A percentile compares a stretch with the other conserved stretches of the same genome.
These are phyloP conservation scores for Chlorella sp. DNA, from an alignment of 139 green algal species.

Conservation along the genomic window DNA sequence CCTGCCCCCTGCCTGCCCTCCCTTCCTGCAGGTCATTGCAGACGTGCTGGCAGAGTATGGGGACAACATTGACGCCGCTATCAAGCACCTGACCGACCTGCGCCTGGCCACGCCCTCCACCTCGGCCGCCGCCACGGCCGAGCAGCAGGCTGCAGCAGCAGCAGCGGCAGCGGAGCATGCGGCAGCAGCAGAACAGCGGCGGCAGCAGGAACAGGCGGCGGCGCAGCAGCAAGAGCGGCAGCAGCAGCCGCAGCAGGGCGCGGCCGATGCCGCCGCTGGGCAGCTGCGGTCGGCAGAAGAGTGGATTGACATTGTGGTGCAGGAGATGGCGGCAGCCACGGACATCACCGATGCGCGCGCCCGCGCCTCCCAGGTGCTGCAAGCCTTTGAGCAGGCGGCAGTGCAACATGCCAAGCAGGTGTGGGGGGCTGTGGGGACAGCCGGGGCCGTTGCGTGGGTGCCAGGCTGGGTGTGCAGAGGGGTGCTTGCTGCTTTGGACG, in stretches of 20 bases:
- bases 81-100: slow-evolving; percentile 75
- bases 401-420: slow-evolving; percentile 30
- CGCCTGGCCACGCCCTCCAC: slow-evolving; percentile 42
- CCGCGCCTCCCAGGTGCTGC: slow-evolving; percentile 68
- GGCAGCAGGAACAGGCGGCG: neutral
- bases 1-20: neutral
- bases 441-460: neutral
- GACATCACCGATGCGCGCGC: slow-evolving; percentile 72
- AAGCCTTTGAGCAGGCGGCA: slow-evolving; percentile 79
- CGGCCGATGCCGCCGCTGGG: neutral
- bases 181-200: slow-evolving; percentile 12
- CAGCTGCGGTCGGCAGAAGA: slow-evolving; percentile 52
- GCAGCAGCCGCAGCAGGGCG: slow-evolving; percentile 14
- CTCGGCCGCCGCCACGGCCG: neutral
- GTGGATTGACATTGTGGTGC: slow-evolving; percentile 83
- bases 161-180: neutral
- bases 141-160: neutral
- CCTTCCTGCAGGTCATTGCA: slow-evolving; percentile 62
- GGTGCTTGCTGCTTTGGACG: neutral
- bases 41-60: slow-evolving; percentile 76
- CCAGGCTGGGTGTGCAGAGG: neutral
- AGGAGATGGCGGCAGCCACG: slow-evolving; percentile 75
- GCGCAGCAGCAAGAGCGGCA: neutral
- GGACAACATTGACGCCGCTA: slow-evolving; percentile 84
- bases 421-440: neutral